phyloP scores from a whole-genome alignment of 2,329 filamentous ascomycete species.

The Bipolaris victoriae region DNA sequence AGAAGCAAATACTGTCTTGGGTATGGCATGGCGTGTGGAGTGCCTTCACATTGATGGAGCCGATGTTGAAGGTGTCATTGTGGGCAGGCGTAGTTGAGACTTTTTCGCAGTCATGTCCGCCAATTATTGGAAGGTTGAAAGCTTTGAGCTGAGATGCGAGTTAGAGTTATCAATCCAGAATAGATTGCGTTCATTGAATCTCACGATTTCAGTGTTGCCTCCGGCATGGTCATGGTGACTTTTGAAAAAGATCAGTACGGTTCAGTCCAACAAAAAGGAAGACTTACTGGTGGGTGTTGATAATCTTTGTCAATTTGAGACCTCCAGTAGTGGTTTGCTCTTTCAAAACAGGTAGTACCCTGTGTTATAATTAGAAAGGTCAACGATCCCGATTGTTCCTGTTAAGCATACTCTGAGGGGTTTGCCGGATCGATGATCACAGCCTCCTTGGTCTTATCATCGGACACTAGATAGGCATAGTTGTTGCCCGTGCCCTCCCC shows the following conservation, averaged over 20 bases:
- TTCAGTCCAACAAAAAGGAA: not conserved
- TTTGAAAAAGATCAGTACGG: constrained; percentile 14
- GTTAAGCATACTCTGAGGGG: constrained; percentile 69
- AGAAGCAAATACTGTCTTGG: constrained; percentile 97
- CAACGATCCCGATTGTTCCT: not conserved
- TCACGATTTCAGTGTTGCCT: constrained; percentile 81
- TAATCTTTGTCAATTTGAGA: constrained; percentile 85
- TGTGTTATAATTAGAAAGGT: constrained; percentile 33
- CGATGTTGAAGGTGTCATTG: constrained; percentile 79
- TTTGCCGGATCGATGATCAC: constrained; percentile 80
- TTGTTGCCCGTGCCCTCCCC: constrained; percentile 81
- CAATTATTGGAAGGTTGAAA: constrained; percentile 76
- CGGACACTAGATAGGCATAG: constrained; percentile 72
- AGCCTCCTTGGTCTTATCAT: constrained; percentile 57
- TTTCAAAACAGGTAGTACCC: constrained; percentile 70
- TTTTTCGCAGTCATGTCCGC: constrained; percentile 81
- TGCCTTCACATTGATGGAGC: constrained; percentile 79
- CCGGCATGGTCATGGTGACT: constrained; percentile 96
- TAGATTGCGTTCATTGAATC: too few relatives aligned
- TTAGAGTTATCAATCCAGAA: not conserved
- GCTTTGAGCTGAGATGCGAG: constrained; percentile 57
- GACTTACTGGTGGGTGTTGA: constrained; percentile 95
- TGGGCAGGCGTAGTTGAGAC: constrained; percentile 80
- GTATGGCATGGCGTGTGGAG: constrained; percentile 98
- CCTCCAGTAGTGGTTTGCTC: constrained; percentile 72